Base-by-base conservation (phyloP, 768 basidiomycete genomes). In the Coprinellus micaceus region DNA sequence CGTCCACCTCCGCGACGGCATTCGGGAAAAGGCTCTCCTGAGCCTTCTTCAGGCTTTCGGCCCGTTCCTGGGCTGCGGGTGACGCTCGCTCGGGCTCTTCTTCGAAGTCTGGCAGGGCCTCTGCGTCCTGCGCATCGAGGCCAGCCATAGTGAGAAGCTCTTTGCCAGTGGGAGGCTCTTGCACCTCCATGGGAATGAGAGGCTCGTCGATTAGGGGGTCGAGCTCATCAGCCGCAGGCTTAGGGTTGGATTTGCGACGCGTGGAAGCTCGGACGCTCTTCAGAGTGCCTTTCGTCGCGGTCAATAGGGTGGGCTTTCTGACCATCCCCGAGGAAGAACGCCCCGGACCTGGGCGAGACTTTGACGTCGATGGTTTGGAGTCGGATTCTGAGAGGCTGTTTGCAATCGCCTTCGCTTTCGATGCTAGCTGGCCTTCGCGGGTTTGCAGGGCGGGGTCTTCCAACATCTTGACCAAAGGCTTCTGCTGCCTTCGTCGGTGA, bases 41-140 rank as follows among this genome's bases (percentile, higher is more conserved):
- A 3, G 55, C 56, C 40, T 41, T 25, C 11, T 57, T 45, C 37
- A 57, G 29, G 43, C 30, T 57, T 21, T 26, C 56, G 15, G 28
- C 41, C n/a, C 56, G 39, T n/a, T 57, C 41, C 17, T 48, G 49
- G 12, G 40, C 50, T 24, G 41, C 51, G 12, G 49, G 51, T 54
- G 39, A 17, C 19, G 26, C 48, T 22, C n/a, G 22, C 21, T 26
- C 36, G 36, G n/a, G 33, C 33, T 13, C 33, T 6, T 74, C 76
- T n/a, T 83, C 84, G 59, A 82, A 88, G 59, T 85, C 84, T 7
- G 81, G 71, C 24, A 88, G 75, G 0, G 58, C 65, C 24, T 77
- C 73, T 1, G 66, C 74, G 28, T 67, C 73, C 28, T 67, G 58
- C 10, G 59, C 21, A 49, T 77, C 67, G 19, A 80, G 62, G 15